Evolutionary conservation across 768 basidiomycete genomes (phyloP), one percentile per base, ranked within the genome.

Genomic region (Sporobolomyces pararoseus): DNA sequence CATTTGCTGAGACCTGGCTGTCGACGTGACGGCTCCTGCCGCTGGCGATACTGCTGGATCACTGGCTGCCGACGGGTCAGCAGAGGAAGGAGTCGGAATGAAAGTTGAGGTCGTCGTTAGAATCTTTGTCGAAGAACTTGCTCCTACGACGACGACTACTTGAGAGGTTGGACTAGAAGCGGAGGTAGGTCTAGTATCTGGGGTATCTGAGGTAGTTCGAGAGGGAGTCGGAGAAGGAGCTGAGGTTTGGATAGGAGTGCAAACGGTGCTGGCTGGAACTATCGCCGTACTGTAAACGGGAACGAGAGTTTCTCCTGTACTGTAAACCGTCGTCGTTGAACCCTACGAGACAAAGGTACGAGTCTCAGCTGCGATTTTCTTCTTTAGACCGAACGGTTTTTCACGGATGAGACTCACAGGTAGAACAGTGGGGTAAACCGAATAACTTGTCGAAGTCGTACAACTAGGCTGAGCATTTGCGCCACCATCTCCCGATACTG

Each of bases 31-130:
- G 39, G 42, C 42, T 29, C 42, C 59, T 5, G 44, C 31, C 4
- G 34, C 29, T 16, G 66, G 53, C 1, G 42, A 42, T 23, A 25
- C 12, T 58, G 25, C 7, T n/a, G 63, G 21, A 13, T 54, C 10
- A n/a, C n/a, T n/a, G n/a, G n/a, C 32, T 55, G 4, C 52, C 14
- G 3, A 7, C 23, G 12, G 29, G 39, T 23, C 46, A 16, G 21
- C 37, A 3, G 7, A n/a, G n/a, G 34, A 47, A 13, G 7, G 52
- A 23, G n/a, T 19, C 10, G 63, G 59, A 5, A 37, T 46, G 42
- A 44, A 54, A 9, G 66, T 67, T 21, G 60, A n/a, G 37, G 66
- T 67, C 1, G 66, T 67, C 9, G 66, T 67, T 14, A 58, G 25
- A 46, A 65, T 12, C 2, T 31, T 51, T 16, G 58, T 47, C 25